Percentiles rank a stretch among this genome's conserved stretches.
Conservation (phyloP, 2,329 filamentous ascomycete species). For the Ilyonectria mors-panacis region DNA sequence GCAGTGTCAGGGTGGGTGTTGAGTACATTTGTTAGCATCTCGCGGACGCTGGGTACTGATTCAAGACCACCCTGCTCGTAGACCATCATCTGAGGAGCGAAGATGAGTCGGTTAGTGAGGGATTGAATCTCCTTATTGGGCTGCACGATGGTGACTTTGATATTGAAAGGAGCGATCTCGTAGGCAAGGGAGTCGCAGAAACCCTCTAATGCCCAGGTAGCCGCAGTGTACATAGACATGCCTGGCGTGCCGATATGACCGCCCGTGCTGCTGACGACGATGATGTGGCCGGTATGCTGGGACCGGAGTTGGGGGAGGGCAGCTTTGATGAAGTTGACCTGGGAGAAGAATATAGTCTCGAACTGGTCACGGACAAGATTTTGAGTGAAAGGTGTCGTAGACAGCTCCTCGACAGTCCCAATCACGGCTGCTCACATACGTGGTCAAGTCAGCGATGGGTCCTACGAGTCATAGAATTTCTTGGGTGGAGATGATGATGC, state of each 20-base stretch:
- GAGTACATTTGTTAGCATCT: conserved; percentile 85
- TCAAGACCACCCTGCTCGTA: conserved; percentile 52
- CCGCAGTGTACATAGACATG: conserved; percentile 90
- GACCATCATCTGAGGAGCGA: conserved; percentile 81
- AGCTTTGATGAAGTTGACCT: conserved; percentile 96
- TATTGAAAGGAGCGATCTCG: conserved; percentile 96
- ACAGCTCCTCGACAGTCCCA: conserved; percentile 91
- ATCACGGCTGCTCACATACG: conserved; percentile 76
- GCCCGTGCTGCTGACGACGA: conserved; percentile 90
- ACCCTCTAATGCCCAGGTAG: conserved; percentile 94
- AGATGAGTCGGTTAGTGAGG: conserved; percentile 88
- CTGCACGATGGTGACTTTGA: conserved; percentile 96
- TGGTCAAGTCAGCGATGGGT: conserved; percentile 31
- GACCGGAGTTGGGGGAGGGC: conserved; percentile 83
- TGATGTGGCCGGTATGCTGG: conserved; percentile 89
- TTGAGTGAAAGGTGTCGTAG: conserved; percentile 78
- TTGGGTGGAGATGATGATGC: background rate
- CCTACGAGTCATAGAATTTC: conserved; percentile 4
- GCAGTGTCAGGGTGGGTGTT: conserved; percentile 81
- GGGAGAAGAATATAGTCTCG: conserved; percentile 94
- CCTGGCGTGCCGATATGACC: conserved; percentile 95
- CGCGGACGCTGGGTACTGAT: conserved; percentile 84
- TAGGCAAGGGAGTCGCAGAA: conserved; percentile 97
- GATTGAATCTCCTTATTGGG: conserved; percentile 93
- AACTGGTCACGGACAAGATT: conserved; percentile 92